Evolutionary conservation across 345 rosid genomes (phyloP), one percentile per base, ranked within the genome.

Genomic region (Sonneratia alba): DNA sequence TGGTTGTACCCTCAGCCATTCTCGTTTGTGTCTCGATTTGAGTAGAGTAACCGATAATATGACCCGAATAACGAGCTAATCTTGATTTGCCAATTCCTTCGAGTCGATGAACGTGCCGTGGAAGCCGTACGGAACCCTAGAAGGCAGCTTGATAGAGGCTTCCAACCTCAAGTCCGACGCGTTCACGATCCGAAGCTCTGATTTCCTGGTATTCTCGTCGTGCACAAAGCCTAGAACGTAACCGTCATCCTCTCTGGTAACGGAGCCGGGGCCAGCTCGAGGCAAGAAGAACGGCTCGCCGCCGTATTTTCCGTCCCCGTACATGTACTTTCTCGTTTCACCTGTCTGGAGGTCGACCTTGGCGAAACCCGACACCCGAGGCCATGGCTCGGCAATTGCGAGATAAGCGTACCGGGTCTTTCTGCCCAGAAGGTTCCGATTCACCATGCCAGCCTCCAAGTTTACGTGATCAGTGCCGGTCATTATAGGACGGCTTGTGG

Each of bases 361-460:
- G 0, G 95, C 96, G 32, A 92, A 92, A 10, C 98, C 98, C 0
- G 91, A 83, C 0, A 92, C 98, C 48, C 83, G 87, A 0, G 98
- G 98, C 98, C 98, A 92, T 4, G 93, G 96, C 76, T 92, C 98
- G 0, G 89, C 96, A 63, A 92, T 80, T 1, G 96, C 98, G 3
- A 92, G 76, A 67, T 87, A 92, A 3, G 90, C 96, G 56, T 71
- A 90, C 62, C 70, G 89, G 68, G 93, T 85, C 74, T 86, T 86
- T 36, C 95, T 77, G 6, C 98, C 98, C 0, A 90, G 81, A 37
- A 34, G 51, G 81, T 88, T 86, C 7, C 89, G 81, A 80, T 90
- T 90, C 66, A 92, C 98, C 98, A 92, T 92, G 65, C 98, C 98
- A 1, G 94, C 98, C 70, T 92, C 98, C 15, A 92, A 80, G 74